A percentile compares a stretch with the other conserved stretches of the same genome.
phyloP scores from a whole-genome alignment of 2,329 filamentous ascomycete species.

The Pyrenophora tritici-repentis region DNA sequence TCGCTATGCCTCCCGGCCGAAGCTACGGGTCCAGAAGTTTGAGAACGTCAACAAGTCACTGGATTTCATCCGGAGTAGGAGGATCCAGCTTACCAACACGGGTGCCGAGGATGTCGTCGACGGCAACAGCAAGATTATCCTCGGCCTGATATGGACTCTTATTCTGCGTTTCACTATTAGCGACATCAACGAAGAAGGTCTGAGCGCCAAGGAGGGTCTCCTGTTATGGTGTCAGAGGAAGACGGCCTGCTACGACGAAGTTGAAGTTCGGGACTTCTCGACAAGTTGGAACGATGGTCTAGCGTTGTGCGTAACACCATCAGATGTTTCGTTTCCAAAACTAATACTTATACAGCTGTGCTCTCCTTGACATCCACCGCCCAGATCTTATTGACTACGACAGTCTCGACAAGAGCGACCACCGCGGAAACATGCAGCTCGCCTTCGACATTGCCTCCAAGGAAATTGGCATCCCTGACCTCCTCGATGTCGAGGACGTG shows the following conservation, averaged over 20 bases:
- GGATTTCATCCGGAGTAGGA: conserved; percentile 86
- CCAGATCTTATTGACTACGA: conserved; percentile 98
- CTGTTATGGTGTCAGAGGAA: conserved; percentile 97
- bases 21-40: conserved; percentile 93
- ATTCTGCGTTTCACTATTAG: conserved; percentile 98
- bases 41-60: conserved; percentile 97
- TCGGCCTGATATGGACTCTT: conserved; percentile 96
- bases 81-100: conserved; percentile 98
- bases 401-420: conserved; percentile 88
- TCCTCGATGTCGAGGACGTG: conserved; percentile 97
- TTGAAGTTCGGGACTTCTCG: conserved; percentile 94
- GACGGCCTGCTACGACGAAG: conserved; percentile 97
- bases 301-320: conserved; percentile 65
- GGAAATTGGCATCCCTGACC: conserved; percentile 94
- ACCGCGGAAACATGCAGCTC: conserved; percentile 95
- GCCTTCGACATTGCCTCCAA: conserved; percentile 95
- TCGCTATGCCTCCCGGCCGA: conserved; percentile 94
- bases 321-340: not conserved
- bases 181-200: conserved; percentile 96
- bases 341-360: conserved; percentile 61
- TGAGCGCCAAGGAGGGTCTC: conserved; percentile 95
- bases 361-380: conserved; percentile 92
- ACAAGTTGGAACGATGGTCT: conserved; percentile 96
- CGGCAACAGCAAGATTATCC: conserved; percentile 95
- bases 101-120: conserved; percentile 98